A percentile compares a stretch with the other conserved stretches of the same genome.
Evolutionary conservation across 176 grass and related monocot species (phyloP).

Genomic region (Zea mays): Zm-B73-REFERENCE-NAM-5.0 NC_050104.1:143491501-143492000

Average conservation of each 20-base stretch:
- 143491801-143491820: neutral
- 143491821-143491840: neutral
- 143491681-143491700: conserved; percentile 24
- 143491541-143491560: conserved; percentile 10
- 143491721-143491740: neutral
- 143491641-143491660: conserved; percentile 18
- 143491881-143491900: too few species aligned
- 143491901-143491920: too few species aligned
- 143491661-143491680: conserved; percentile 29
- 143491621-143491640: neutral
- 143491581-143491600: conserved; percentile 22
- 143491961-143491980: too few species aligned
- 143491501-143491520: neutral
- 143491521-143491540: neutral
- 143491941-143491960: too few species aligned
- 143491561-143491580: conserved; percentile 20
- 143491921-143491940: too few species aligned
- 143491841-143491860: neutral
- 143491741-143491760: neutral
- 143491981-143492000: too few species aligned
- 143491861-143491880: too few species aligned
- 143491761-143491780: neutral
- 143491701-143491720: neutral
- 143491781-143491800: neutral
- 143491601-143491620: conserved; percentile 20